phyloP scores from a whole-genome alignment of 2,329 filamentous ascomycete genomes.

The Mycosphaerella sp. region DNA sequence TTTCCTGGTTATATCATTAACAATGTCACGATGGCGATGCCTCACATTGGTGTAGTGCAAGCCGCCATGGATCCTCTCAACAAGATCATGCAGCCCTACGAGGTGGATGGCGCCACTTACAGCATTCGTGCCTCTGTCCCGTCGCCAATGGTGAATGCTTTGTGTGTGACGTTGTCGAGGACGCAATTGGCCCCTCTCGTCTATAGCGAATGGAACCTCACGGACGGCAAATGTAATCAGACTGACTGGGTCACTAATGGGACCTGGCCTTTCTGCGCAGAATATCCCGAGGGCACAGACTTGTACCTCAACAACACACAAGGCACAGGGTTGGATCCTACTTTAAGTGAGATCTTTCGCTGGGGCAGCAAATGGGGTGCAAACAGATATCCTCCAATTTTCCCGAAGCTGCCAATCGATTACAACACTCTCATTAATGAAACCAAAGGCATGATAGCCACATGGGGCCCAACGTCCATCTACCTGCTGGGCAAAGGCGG shows the following conservation, averaged over 20 bases:
- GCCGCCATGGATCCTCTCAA: constrained; percentile 59
- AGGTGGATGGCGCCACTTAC: constrained; percentile 60
- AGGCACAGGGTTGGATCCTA: constrained; percentile 2
- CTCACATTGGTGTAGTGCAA: constrained; percentile 62
- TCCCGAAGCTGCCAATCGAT: constrained; percentile 48
- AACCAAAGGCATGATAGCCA: constrained; percentile 25
- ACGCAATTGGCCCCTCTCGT: constrained; percentile 59
- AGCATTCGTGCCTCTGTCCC: constrained; percentile 61
- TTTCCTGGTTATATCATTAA: constrained; percentile 46
- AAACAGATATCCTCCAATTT: constrained; percentile 35
- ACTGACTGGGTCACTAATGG: constrained; percentile 6
- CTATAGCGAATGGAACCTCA: constrained; percentile 54
- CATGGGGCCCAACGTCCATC: constrained; percentile 48
- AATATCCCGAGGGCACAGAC: constrained; percentile 10
- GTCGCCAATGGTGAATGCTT: constrained; percentile 63
- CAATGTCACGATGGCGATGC: constrained; percentile 72
- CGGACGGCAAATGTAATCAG: constrained; percentile 4
- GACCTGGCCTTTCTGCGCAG: constrained; percentile 10
- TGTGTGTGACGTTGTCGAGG: constrained; percentile 61
- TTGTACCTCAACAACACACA: constrained; percentile 15
- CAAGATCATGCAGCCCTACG: constrained; percentile 61
- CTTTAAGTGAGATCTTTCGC: constrained; percentile 64
- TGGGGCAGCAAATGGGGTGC: constrained; percentile 52
- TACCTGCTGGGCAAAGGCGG: constrained; percentile 58
- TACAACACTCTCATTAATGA: constrained; percentile 63